Evolutionary conservation across 495 filamentous ascomycete species (phyloP), one percentile per base, ranked within the genome.

Genomic region (Aspergillus asperescens): DNA sequence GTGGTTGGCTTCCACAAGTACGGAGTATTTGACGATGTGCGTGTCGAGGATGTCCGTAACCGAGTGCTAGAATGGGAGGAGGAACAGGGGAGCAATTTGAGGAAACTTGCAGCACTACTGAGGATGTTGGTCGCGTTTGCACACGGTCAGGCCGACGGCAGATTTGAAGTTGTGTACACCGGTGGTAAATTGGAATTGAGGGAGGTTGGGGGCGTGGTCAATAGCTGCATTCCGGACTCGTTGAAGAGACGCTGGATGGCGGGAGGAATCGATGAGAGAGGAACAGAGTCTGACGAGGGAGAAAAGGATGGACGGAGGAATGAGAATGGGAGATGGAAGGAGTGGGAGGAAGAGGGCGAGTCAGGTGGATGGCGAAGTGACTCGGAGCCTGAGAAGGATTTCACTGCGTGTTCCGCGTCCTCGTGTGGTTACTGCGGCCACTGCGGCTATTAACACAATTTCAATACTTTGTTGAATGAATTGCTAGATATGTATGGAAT

Each of bases 1-100:
- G 59, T 88, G 20, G 63, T 85, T 0, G 83, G 78, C 6, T 82
- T 77, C 48, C 84, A 89, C 60, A 50, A 57, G 0, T 44, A 9
- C 13, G 83, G 84, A 0, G 45, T 58, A 1, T 89, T 87, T 60
- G 23, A 72, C 1, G 71, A 83, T 22, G 76, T 81, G n/a, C 41
- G 70, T 29, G 60, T 81, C 5, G 60, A 63, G 0, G 63, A 81
- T 47, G 58, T 81, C 9, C 62, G 71, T 0, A 45, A 63, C 7
- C 64, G 79, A 1, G 49, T 87, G 0, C 12, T 59, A n/a, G 45
- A 63, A 0, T 87, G 83, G 84, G 79, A 85, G 61, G 50, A 52
- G 4, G 44, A 65, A 1, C 71, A 85, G 7, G 34, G 69, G 20
- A 34, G 24, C 0, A 58, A 64, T 3, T 46, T 85, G 9, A 54